Conservation (phyloP, 2,329 filamentous ascomycete species). For the Mycogone perniciosa region DNA sequence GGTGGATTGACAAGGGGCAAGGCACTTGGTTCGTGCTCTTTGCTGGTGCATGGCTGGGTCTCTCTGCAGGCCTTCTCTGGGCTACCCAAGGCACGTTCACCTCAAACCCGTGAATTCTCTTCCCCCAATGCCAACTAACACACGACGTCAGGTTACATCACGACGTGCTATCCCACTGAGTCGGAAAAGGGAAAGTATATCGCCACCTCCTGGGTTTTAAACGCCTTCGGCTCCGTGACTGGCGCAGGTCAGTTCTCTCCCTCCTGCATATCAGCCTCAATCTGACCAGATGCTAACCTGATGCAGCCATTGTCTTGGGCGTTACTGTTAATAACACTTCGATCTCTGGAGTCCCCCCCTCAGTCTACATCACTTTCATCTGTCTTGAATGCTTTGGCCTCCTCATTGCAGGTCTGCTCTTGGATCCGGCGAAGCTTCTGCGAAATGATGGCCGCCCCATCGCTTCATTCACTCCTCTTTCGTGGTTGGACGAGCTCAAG, state of each 20-base stretch:
- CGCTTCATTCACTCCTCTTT: conserved; percentile 8
- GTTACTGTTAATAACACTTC: conserved; percentile 10
- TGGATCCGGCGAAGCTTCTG: conserved; percentile 9
- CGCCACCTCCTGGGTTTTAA: conserved; percentile 89
- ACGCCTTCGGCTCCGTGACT: conserved; percentile 86
- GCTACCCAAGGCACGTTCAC: conserved; percentile 62
- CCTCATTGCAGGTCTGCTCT: conserved; percentile 1
- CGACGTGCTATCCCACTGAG: conserved; percentile 85
- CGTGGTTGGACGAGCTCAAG: conserved; percentile 11
- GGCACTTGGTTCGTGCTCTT: conserved; percentile 58
- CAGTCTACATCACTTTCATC: conserved; percentile 12
- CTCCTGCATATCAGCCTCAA: background rate
- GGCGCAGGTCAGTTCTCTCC: conserved; percentile 36
- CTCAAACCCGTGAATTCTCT: background rate
- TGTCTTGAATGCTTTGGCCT: conserved; percentile 7
- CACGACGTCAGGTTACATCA: conserved; percentile 43
- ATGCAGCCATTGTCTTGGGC: conserved; percentile 7
- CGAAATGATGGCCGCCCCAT: conserved; percentile 11
- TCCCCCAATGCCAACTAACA: background rate
- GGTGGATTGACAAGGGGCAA: conserved; percentile 12
- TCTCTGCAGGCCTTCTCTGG: conserved; percentile 58
- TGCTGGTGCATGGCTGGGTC: conserved; percentile 45
- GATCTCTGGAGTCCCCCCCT: conserved; percentile 9
- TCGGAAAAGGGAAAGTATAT: conserved; percentile 81
- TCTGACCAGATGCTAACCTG: background rate